phyloP scores from a whole-genome alignment of 225 moss, liverwort and hornwort genomes.

The Marchantia polymorpha region DNA sequence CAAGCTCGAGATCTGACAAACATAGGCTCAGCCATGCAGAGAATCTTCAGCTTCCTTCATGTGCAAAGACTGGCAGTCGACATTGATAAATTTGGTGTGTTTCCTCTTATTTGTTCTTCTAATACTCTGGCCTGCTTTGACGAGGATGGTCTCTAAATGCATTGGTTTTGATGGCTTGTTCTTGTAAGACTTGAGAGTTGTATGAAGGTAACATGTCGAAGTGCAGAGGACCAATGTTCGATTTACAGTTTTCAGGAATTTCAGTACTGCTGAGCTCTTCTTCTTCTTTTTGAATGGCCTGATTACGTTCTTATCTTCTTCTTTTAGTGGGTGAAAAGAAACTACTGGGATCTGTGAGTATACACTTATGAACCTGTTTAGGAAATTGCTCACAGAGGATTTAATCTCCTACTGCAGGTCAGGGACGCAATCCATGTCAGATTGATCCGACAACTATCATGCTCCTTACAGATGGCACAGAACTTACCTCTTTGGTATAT shows the following conservation, averaged over 20 bases:
- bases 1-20: conserved; percentile 98
- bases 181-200: too few species aligned
- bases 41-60: conserved; percentile 93
- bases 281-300: too few species aligned
- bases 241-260: too few species aligned
- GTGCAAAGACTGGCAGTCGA: conserved; percentile 80
- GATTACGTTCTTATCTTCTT: too few species aligned
- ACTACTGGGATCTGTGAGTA: too few species aligned
- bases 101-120: background rate
- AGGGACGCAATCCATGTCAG: conserved; percentile 87
- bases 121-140: background rate
- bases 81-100: conserved; percentile 85
- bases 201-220: too few species aligned
- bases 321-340: too few species aligned
- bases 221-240: too few species aligned
- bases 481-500: conserved; percentile 83
- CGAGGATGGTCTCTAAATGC: background rate
- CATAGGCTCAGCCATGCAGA: conserved; percentile 90
- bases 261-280: too few species aligned
- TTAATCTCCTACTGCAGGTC: conserved; percentile 55
- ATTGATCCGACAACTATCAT: conserved; percentile 95
- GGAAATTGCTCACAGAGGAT: background rate
- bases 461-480: conserved; percentile 97
- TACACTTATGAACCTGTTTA: too few species aligned
- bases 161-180: too few species aligned